These are phyloP conservation scores for Pseudonectria foliicola DNA, from an alignment of 2,329 filamentous ascomycete genomes.

Conservation along the genomic window DNA sequence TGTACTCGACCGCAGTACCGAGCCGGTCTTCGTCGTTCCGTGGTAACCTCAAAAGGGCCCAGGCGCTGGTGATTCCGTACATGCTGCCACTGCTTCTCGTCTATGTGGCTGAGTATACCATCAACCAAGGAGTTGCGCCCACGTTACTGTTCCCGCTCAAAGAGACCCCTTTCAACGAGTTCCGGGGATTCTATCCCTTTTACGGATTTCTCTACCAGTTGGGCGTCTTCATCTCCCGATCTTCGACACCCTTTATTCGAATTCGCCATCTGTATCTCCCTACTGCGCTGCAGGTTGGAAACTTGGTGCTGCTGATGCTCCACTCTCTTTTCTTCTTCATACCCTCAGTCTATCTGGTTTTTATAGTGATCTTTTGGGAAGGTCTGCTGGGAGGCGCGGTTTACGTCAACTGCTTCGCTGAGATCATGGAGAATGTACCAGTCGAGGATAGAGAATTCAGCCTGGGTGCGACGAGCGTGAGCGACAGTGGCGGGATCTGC, in stretches of 20 bases:
- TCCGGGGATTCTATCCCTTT: constrained; percentile 85
- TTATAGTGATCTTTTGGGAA: constrained; percentile 86
- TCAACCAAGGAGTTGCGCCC: constrained; percentile 90
- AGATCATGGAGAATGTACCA: constrained; percentile 79
- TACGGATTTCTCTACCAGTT: constrained; percentile 94
- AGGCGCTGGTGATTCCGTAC: constrained; percentile 64
- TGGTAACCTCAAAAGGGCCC: constrained; percentile 58
- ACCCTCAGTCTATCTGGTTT: constrained; percentile 80
- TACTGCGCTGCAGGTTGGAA: constrained; percentile 72
- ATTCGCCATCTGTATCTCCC: constrained; percentile 76
- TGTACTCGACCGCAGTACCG: constrained; percentile 26
- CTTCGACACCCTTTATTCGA: constrained; percentile 80
- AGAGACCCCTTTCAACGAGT: constrained; percentile 70
- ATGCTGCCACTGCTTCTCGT: constrained; percentile 91
- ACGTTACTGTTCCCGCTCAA: constrained; percentile 80
- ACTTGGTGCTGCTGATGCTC: constrained; percentile 63
- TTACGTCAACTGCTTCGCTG: constrained; percentile 93
- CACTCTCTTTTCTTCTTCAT: constrained; percentile 79
- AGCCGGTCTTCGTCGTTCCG: constrained; percentile 29
- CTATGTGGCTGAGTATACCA: constrained; percentile 93
- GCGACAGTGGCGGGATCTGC: constrained; percentile 86
- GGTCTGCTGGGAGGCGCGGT: constrained; percentile 84
- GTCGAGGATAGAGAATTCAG: constrained; percentile 82
- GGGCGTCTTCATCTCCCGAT: constrained; percentile 90
- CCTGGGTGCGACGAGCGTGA: constrained; percentile 81